These are phyloP conservation scores for Anastatica hierochuntica DNA, from an alignment of 345 rosid species.

Conservation along the genomic window DNA sequence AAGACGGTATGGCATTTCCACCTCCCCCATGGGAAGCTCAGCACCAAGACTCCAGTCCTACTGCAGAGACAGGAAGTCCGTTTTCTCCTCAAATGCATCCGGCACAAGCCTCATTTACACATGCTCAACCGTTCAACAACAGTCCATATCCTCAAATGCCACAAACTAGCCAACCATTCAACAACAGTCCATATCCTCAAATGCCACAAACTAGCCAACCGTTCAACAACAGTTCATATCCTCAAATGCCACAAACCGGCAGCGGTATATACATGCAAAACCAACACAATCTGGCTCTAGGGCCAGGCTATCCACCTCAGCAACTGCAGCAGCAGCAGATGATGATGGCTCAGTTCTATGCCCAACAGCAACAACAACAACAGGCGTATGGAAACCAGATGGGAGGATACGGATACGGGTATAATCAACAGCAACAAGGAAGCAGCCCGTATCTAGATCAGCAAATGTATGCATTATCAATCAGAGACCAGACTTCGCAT, in stretches of 20 bases:
- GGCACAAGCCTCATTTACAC: too few relatives aligned
- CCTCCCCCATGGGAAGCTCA: constrained; percentile 98
- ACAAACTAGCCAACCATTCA: too few relatives aligned
- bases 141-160: constrained; percentile 46
- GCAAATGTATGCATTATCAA: constrained; percentile 63
- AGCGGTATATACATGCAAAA: constrained; percentile 60
- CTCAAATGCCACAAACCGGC: constrained; percentile 58
- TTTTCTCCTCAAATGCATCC: constrained; percentile 56
- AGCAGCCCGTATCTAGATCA: constrained; percentile 56
- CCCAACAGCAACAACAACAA: constrained; percentile 50
- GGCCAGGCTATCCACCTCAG: constrained; percentile 29
- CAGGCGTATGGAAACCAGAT: constrained; percentile 27
- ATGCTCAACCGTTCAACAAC: constrained; percentile 45
- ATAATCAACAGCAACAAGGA: constrained; percentile 65
- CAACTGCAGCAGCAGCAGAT: constrained; percentile 41
- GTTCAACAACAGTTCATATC: constrained; percentile 39
- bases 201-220: too few relatives aligned
- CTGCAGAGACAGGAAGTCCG: constrained; percentile 39
- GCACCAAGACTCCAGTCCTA: constrained; percentile 46
- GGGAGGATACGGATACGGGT: constrained; percentile 62
- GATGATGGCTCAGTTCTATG: constrained; percentile 41
- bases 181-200: constrained; percentile 43
- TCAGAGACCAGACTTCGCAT: constrained; percentile 50
- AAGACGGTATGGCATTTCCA: constrained; percentile 51
- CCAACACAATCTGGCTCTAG: constrained; percentile 18